Conservation (phyloP, 805 yeast genomes). For the Danielozyma ontarioensis region DNA sequence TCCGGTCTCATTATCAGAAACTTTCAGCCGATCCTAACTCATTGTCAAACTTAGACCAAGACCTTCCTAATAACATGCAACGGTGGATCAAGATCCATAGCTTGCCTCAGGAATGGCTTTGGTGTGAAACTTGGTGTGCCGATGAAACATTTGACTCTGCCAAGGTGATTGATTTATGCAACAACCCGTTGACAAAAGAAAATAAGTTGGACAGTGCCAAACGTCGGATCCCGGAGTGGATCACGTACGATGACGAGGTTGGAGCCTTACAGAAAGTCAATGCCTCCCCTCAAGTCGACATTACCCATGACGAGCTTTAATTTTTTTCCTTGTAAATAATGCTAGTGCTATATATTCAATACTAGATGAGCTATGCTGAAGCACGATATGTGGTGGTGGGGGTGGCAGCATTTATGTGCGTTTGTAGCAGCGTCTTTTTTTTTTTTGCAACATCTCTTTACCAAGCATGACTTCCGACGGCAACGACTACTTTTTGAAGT, state of each 20-base stretch:
- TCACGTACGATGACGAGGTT: conserved; percentile 54
- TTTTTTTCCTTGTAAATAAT: neutral
- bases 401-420: no score
- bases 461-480: no score
- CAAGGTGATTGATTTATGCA: conserved; percentile 77
- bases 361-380: no score
- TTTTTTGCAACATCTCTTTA: no score
- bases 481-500: no score
- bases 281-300: neutral
- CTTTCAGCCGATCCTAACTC: conserved; percentile 77
- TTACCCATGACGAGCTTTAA: neutral
- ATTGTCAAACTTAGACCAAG: conserved; percentile 82
- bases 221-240: conserved; percentile 79
- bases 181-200: conserved; percentile 78
- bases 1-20: conserved; percentile 81
- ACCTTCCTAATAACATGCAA: conserved; percentile 87
- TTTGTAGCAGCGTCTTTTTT: no score
- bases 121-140: conserved; percentile 94
- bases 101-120: conserved; percentile 77
- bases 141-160: conserved; percentile 58
- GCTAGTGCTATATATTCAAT: no score
- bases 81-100: conserved; percentile 59
- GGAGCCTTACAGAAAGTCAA: conserved; percentile 9
- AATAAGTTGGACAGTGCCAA: conserved; percentile 71
- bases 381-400: no score